phyloP scores from a whole-genome alignment of 208 protist species.

The Endotrypanum monterogeii region DNA sequence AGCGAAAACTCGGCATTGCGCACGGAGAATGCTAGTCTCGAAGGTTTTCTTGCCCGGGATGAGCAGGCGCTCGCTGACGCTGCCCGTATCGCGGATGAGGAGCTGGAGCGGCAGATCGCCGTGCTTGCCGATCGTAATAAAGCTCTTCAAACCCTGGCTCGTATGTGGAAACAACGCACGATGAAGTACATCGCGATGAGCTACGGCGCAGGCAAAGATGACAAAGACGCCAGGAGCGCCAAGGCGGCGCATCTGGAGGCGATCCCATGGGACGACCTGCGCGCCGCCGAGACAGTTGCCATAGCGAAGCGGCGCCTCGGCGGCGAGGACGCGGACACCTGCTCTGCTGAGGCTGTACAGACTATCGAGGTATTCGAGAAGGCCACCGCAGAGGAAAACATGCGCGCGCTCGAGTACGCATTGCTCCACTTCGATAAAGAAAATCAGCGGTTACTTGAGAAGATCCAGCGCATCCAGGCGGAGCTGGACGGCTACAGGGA shows the following conservation, averaged over 20 bases:
- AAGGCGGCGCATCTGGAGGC: conserved; percentile 20
- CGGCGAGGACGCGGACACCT: conserved; percentile 8
- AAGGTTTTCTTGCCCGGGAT: conserved; percentile 39
- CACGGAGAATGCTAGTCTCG: conserved; percentile 49
- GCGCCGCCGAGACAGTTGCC: conserved; percentile 41
- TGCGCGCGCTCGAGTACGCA: conserved; percentile 58
- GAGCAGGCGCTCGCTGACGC: conserved; percentile 61
- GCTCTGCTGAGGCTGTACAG: conserved; percentile 21
- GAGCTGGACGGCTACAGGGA: conserved; percentile 46
- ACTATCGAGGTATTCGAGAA: conserved; percentile 57
- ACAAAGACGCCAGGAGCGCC: neutral
- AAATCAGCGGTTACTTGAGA: conserved; percentile 54
- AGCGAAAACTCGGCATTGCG: conserved; percentile 42
- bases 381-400: conserved; percentile 52
- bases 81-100: conserved; percentile 47
- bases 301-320: conserved; percentile 49
- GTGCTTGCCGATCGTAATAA: conserved; percentile 40
- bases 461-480: conserved; percentile 39
- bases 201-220: conserved; percentile 34
- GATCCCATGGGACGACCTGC: conserved; percentile 56
- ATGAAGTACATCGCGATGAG: conserved; percentile 69
- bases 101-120: conserved; percentile 40
- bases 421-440: conserved; percentile 59
- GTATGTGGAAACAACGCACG: conserved; percentile 74
- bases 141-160: conserved; percentile 41